These are phyloP conservation scores for Cucurbita maxima DNA, from an alignment of 306 rosid genomes.

Conservation along the genomic window DNA sequence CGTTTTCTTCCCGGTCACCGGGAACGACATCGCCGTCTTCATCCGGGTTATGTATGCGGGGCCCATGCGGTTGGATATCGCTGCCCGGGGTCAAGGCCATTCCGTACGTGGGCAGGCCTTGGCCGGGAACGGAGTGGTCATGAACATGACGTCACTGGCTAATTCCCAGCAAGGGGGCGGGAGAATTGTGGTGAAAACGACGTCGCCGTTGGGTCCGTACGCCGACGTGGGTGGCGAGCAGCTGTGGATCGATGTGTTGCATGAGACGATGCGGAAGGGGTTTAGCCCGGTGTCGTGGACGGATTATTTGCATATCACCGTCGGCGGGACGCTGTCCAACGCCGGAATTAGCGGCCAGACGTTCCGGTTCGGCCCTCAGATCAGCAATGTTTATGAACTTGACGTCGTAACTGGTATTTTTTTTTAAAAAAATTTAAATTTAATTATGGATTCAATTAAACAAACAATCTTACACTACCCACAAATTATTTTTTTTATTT, in stretches of 20 bases:
- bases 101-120: constrained; percentile 66
- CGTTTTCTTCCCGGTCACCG: constrained; percentile 32
- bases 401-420: constrained; percentile 44
- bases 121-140: constrained; percentile 51
- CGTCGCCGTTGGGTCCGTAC: constrained; percentile 12
- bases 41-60: constrained; percentile 24
- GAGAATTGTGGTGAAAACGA: constrained; percentile 20
- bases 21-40: constrained; percentile 24
- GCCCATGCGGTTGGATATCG: constrained; percentile 12
- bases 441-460: too few relatives aligned
- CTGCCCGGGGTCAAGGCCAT: constrained; percentile 67
- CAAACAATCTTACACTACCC: neutral
- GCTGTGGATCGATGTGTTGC: constrained; percentile 62
- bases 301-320: constrained; percentile 59
- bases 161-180: neutral
- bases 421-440: too few relatives aligned
- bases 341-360: constrained; percentile 89
- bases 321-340: constrained; percentile 86
- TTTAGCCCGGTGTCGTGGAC: constrained; percentile 66
- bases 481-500: neutral
- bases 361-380: constrained; percentile 66
- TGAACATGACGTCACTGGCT: constrained; percentile 45
- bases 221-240: constrained; percentile 79
- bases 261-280: constrained; percentile 30
- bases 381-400: constrained; percentile 53